Evolutionary conservation across 805 yeast genomes (phyloP).

Genomic region (Candida takata): DNA sequence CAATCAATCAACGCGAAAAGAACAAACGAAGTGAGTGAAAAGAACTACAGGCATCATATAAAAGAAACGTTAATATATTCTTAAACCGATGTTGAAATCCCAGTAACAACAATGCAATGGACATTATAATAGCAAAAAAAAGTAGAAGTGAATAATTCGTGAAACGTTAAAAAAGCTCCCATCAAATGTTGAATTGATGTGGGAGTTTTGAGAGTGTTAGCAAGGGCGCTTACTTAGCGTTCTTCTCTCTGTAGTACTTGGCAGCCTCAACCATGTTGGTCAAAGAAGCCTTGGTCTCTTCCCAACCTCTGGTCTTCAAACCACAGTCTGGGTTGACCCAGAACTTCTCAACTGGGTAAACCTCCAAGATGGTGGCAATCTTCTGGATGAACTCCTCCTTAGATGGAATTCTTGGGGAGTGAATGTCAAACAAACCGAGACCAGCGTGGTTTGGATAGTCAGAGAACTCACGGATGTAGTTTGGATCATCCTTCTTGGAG

Average conservation of each 20-base stretch:
- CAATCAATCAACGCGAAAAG: too few relatives aligned
- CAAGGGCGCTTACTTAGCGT: constrained; percentile 14
- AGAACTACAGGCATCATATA: too few relatives aligned
- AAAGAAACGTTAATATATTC: constrained; percentile 3
- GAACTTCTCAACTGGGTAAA: constrained; percentile 95
- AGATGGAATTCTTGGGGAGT: constrained; percentile 99
- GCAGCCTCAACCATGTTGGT: constrained; percentile 99
- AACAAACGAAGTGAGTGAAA: too few relatives aligned
- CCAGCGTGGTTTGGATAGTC: constrained; percentile 99
- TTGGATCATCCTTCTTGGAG: constrained; percentile 99
- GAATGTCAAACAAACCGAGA: constrained; percentile 97
- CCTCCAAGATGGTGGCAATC: constrained; percentile 90
- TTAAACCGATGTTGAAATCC: constrained; percentile 42
- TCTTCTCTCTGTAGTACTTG: constrained; percentile 74
- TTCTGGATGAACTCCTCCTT: constrained; percentile 92
- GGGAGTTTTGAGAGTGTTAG: constrained; percentile 1
- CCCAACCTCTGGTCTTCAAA: constrained; percentile 99
- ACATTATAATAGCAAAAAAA: constrained; percentile 11
- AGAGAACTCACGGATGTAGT: constrained; percentile 95
- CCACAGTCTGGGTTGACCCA: constrained; percentile 99
- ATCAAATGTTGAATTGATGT: constrained; percentile 22
- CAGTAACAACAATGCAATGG: constrained; percentile 25
- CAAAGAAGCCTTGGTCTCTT: constrained; percentile 89
- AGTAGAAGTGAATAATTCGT: constrained; percentile 16
- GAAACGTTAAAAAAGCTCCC: constrained; percentile 7